Base-by-base conservation (phyloP, 179 eudicot species). In the Silene coronaria region DNA sequence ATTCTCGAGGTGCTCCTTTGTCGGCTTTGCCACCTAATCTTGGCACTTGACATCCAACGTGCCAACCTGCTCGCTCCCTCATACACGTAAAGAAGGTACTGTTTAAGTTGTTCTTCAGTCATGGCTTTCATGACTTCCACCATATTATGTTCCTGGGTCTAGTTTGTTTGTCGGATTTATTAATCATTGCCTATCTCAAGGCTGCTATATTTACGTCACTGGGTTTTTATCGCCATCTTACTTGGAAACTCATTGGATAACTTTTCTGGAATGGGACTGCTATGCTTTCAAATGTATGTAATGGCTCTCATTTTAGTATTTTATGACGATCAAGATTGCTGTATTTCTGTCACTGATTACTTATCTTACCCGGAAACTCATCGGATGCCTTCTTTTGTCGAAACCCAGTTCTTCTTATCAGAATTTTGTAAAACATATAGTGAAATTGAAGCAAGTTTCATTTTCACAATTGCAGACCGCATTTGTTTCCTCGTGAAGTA, bases 21-120 rank as follows among this genome's bases (percentile, higher is more conserved):
- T 84, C 92, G 68, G 22, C 88, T 67, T 66, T 81, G 48, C 81
- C 92, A 22, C 93, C 90, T 19, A 84, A 79, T 84, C 84, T 82
- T 62, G 96, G 93, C 70, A 93, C 98, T 71, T 93, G 88, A 93
- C 55, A 75, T n/a, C n/a, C n/a, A n/a, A n/a, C n/a, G n/a, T n/a
- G n/a, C n/a, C n/a, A n/a, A n/a, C n/a, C n/a, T n/a, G n/a, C n/a
- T n/a, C n/a, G n/a, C n/a, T n/a, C n/a, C n/a, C n/a, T n/a, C n/a
- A n/a, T n/a, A n/a, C n/a, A n/a, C n/a, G n/a, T n/a, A n/a, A n/a
- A n/a, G n/a, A n/a, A n/a, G 73, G 79, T 75, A 70, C 73, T 24
- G 16, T 51, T 68, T 22, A 38, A 45, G 55, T 6, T 45, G 21
- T 63, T 28, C 32, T 30, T 23, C 73, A 26, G 73, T 48, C 14